These are phyloP conservation scores for Bipolaris oryzae DNA, from an alignment of 2,329 filamentous ascomycete genomes.

Conservation along the genomic window DNA sequence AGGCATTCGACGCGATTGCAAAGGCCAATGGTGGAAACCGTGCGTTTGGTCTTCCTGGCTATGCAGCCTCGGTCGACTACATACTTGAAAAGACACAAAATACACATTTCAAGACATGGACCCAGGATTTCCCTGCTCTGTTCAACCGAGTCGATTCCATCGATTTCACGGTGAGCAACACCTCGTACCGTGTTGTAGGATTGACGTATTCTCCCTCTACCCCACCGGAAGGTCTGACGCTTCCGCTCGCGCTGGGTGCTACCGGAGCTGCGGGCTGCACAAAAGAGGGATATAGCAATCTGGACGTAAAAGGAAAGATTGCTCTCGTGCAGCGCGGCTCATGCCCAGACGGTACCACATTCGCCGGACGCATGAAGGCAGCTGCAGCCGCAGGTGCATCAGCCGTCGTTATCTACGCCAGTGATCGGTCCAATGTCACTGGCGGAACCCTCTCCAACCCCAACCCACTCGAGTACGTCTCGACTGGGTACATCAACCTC, in stretches of 20 bases:
- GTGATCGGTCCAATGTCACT: slow-evolving; percentile 46
- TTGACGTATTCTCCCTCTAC: slow-evolving; percentile 59
- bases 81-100: slow-evolving; percentile 58
- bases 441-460: slow-evolving; percentile 50
- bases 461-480: slow-evolving; percentile 44
- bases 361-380: slow-evolving; percentile 50
- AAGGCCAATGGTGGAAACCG: slow-evolving; percentile 63
- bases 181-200: slow-evolving; percentile 49
- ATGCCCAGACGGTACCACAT: slow-evolving; percentile 52
- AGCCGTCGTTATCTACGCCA: slow-evolving; percentile 53
- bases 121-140: slow-evolving; percentile 57
- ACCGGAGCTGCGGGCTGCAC: slow-evolving; percentile 51
- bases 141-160: slow-evolving; percentile 53
- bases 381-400: slow-evolving; percentile 51
- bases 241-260: slow-evolving; percentile 50
- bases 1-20: slow-evolving; percentile 61
- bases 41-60: slow-evolving; percentile 65
- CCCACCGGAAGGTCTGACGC: slow-evolving; percentile 52
- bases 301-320: slow-evolving; percentile 51
- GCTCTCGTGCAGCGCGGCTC: slow-evolving; percentile 51
- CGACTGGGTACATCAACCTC: slow-evolving; percentile 52
- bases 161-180: slow-evolving; percentile 47
- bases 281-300: slow-evolving; percentile 43
- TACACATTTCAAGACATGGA: slow-evolving; percentile 51
- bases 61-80: slow-evolving; percentile 64